Conservation (phyloP, 805 yeast species). For the Cyberlindnera mississippiensis region DNA sequence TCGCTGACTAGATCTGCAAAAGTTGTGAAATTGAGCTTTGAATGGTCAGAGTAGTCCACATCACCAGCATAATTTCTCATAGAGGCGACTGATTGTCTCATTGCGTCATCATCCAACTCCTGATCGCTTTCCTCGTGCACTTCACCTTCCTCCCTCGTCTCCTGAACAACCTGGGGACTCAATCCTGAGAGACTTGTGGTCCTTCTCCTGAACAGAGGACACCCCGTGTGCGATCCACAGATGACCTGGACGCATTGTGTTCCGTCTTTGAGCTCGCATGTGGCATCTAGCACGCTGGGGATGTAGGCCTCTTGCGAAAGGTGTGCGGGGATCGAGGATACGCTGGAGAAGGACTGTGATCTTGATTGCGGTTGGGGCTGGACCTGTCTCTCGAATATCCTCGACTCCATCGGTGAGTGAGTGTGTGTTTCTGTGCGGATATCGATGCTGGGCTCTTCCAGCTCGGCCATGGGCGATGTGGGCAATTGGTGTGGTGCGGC, state of each 20-base stretch:
- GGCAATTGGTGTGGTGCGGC: background rate
- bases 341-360: constrained; percentile 13
- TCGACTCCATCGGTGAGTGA: constrained; percentile 5
- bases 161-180: background rate
- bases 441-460: constrained; percentile 1
- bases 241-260: constrained; percentile 8
- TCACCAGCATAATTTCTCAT: background rate
- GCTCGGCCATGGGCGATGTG: background rate
- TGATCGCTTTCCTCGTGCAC: background rate
- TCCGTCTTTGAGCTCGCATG: constrained; percentile 4
- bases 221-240: constrained; percentile 14
- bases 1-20: constrained; percentile 26
- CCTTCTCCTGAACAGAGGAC: constrained; percentile 12
- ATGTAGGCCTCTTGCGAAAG: constrained; percentile 13
- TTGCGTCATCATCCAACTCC: background rate
- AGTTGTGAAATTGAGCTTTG: constrained; percentile 25
- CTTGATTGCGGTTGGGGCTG: constrained; percentile 12
- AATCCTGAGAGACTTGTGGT: constrained; percentile 4
- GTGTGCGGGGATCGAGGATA: constrained; percentile 14
- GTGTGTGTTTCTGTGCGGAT: constrained; percentile 1
- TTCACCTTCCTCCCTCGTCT: constrained; percentile 1
- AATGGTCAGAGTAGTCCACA: constrained; percentile 24
- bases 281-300: constrained; percentile 17
- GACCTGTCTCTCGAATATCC: constrained; percentile 16
- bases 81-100: no score